Base-by-base conservation (phyloP, 805 yeast species). In the Metahyphopichia silvanorum region DNA sequence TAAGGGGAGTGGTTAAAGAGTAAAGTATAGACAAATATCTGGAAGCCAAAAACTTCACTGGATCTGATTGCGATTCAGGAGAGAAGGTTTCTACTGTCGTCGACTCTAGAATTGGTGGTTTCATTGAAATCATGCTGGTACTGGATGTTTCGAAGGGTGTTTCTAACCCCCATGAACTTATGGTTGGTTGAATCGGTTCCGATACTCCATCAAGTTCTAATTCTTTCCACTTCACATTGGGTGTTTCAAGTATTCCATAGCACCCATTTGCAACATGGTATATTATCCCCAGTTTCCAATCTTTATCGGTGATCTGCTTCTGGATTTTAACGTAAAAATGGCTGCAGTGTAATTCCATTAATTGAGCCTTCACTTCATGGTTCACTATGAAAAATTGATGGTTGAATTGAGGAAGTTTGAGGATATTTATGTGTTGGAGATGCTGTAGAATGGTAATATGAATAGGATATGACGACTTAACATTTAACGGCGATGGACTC, bases 1-100 rank as follows among this genome's bases (percentile, higher is more conserved):
- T 60, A 26, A 67, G 48, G 1, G 73, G 72, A 1, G 64, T 66
- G 3, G 50, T 53, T 18, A 63, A 52, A 4, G 69, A 61, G 38
- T 67, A 67, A 5, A 67, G 47, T 2, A 59, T 62, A 31, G 46
- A 47, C 37, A 43, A 62, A 43, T 67, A 67, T 22, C 70, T 44
- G 1, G 60, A 46, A 14, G 26, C 33, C n/a, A 67, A 40, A 33
- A 62, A 67, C 3, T 38, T 47, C 3, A 44, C 30, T 1, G 71
- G 69, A 19, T 52, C 57, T 6, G 21, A 23, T 17, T 35, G 34
- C 13, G 42, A 41, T 27, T 47, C 42, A 6, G 47, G 50, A 3
- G 48, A 39, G n/a, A 10, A 23, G 13, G 15, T 12, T 7, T 7
- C 10, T 23, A 13, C 13, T 23, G 25, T 11, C 13, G 7, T 23